Evolutionary conservation across 352 stramenopile species (phyloP), one percentile per base, ranked within the genome.

Genomic region (Globisporangium nunn): DNA sequence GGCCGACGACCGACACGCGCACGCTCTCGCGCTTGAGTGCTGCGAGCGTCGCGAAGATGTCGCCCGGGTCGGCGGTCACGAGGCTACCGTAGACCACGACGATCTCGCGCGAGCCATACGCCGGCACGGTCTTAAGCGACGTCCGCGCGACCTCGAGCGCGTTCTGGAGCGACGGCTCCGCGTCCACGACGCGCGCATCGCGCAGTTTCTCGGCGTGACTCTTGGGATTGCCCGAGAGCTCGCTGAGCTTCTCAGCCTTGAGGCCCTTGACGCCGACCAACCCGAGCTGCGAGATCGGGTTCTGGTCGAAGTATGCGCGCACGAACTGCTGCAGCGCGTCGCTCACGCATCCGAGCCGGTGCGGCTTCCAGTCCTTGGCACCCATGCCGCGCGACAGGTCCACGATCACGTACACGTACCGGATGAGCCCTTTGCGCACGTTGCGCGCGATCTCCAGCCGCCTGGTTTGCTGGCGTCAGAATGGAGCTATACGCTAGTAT

Each of bases 71-170:
- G 46, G 92, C 97, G 2, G 96, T 98, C 37, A 93, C 91, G 8
- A 99, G 74, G 60, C 91, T 97, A 39, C 89, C 93, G 57, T 96
- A 97, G 31, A 99, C 58, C 28, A 98, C 86, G 6, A 99, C 70
- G 50, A 99, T 80, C 76, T 96, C 84, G 17, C 82, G 80, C 49
- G 78, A 91, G n/a, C 84, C 84, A 50, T 94, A 94, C 28, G 81
- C 76, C 1, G 81, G 83, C 31, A 91, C 91, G 37, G 95, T 96
- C 59, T 97, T 96, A 52, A 99, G 78, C n/a, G 85, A 84, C 54
- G 63, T 88, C 40, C 75, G 75, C n/a, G 88, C 88, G 47, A 97
- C 78, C 64, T 97, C 88, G 10, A 98, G 63, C 7, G 87, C 82
- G 57, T 96, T 97, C 61, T 97, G 88, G 8, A 98, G 71, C 45